Base-by-base conservation (phyloP, 257 asterid species). In the Verbascum thapsus region DNA sequence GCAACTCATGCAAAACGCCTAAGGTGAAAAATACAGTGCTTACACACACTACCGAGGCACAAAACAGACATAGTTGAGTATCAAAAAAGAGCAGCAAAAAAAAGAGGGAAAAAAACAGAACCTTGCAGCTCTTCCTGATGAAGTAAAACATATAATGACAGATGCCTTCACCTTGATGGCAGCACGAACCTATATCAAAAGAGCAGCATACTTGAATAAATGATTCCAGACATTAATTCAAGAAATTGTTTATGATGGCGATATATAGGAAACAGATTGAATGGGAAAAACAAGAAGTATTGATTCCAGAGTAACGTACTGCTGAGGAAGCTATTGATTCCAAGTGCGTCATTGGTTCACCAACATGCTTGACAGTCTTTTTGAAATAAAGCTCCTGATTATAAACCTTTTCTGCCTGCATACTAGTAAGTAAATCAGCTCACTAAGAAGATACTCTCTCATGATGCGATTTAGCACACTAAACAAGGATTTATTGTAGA, bases 121-220 rank as follows among this genome's bases (percentile, higher is more conserved):
- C 96, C 97, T 85, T 61, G 98, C 92, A 50, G 98, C 91, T 72
- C 96, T 79, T 81, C 96, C 96, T n/a, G 96, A 86, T 61, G 96
- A 91, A 49, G 98, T 91, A 83, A 91, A 88, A 52, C 98, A 91
- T 15, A 91, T 86, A 51, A 88, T 85, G 53, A 86, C 91, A 11
- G 96, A 88, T 49, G 96, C 96, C 78, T 86, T 88, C 37, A 91
- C 98, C 85, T 91, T 91, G 72, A 86, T 81, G 44, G 96, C 96
- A 40, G 98, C 96, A 23, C 96, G 88, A 9, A 91, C 98, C 98
- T 91, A 57, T 26, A 75, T 23, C 30, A 34, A 38, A 34, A 61
- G 58, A 38, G 16, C 43, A 53, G 44, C 19, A 23, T 23, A 10
- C 49, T 12, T 23, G n/a, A 17, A 35, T 16, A 26, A 43, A 43